phyloP scores from a whole-genome alignment of 495 filamentous ascomycete genomes.

The Monascus purpureus region DNA sequence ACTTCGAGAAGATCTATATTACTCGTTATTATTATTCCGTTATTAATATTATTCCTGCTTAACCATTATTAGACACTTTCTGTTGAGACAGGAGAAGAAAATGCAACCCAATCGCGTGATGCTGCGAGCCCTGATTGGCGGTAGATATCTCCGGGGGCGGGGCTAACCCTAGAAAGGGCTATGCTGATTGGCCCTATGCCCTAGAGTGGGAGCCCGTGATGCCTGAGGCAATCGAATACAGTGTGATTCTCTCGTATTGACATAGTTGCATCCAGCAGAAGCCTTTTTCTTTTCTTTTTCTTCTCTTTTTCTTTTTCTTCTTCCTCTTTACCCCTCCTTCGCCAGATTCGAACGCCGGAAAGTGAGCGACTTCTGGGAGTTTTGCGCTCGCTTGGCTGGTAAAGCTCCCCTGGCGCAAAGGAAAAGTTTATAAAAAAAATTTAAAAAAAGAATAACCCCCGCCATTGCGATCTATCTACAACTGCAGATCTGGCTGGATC shows the following conservation, averaged over 20 bases:
- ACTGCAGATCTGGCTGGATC: neutral
- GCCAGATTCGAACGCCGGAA: neutral
- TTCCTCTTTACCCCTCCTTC: conserved; percentile 1
- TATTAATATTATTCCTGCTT: no score
- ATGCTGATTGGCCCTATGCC: neutral
- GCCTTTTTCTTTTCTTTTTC: neutral
- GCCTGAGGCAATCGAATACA: neutral
- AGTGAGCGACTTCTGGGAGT: conserved; percentile 44
- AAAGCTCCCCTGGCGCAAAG: conserved; percentile 26
- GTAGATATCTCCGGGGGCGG: conserved; percentile 2
- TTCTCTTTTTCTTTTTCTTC: conserved; percentile 1
- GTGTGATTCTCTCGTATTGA: neutral
- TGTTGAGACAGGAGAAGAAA: no score
- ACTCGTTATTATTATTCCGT: no score
- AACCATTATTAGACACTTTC: no score
- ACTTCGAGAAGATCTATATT: no score
- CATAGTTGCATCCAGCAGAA: no score
- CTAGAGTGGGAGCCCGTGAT: neutral
- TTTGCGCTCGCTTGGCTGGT: conserved; percentile 38
- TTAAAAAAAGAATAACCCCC: no score
- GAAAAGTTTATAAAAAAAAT: neutral
- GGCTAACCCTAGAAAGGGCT: neutral
- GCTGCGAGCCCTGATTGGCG: no score
- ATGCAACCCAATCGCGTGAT: no score
- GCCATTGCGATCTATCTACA: neutral